Conservation (phyloP, 306 rosid species). For the Sesbania bispinosa region DNA sequence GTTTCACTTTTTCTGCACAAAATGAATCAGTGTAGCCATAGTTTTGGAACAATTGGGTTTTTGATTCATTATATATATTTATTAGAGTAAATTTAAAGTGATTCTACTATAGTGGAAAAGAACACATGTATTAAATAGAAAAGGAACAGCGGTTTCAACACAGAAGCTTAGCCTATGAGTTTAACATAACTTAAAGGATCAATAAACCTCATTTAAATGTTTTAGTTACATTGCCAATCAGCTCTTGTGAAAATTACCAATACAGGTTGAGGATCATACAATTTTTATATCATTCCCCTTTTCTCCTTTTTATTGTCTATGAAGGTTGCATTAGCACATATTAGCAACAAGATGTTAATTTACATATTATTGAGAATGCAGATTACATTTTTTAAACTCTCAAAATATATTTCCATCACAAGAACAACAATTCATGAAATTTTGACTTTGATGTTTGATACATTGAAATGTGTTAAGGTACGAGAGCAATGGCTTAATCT, state of each 20-base stretch:
- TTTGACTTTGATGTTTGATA: neutral
- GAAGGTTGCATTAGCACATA: neutral
- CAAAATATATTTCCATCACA: neutral
- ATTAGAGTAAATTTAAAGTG: no score
- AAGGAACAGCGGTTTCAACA: no score
- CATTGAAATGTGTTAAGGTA: conserved; percentile 12
- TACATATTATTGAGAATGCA: neutral
- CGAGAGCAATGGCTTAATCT: conserved; percentile 36
- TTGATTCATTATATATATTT: no score
- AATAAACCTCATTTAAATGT: neutral
- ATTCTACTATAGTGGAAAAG: no score
- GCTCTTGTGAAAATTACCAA: neutral
- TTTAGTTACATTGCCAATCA: neutral
- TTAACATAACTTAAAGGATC: no score
- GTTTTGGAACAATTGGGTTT: no score
- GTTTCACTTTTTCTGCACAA: no score
- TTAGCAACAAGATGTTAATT: neutral
- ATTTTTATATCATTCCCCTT: neutral
- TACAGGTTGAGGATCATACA: neutral
- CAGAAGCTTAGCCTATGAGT: no score
- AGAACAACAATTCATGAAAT: no score
- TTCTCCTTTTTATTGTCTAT: neutral
- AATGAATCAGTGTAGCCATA: no score
- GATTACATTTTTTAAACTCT: neutral
- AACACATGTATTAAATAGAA: no score